These are phyloP conservation scores for Musa balbisiana DNA, from an alignment of 202 grass and related monocot species.

Conservation along the genomic window DNA sequence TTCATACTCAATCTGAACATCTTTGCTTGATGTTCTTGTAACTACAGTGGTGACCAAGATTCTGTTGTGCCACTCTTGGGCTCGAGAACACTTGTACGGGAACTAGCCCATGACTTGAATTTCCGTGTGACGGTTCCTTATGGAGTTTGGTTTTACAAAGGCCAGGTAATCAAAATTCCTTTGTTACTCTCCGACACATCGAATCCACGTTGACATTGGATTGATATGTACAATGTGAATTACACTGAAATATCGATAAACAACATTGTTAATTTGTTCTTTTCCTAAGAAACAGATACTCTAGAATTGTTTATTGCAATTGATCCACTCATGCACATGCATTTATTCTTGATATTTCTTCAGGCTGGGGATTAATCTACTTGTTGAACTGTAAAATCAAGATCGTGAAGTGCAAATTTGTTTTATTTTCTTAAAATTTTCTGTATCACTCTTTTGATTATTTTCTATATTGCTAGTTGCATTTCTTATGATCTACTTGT, in stretches of 20 bases:
- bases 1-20: background rate
- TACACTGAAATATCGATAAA: background rate
- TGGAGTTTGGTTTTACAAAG: constrained; percentile 70
- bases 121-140: constrained; percentile 68
- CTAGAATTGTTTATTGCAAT: too few relatives aligned
- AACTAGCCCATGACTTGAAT: constrained; percentile 72
- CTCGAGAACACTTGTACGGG: constrained; percentile 79
- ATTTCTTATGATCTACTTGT: too few relatives aligned
- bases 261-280: background rate
- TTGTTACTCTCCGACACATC: background rate
- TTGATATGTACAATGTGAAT: background rate
- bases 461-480: too few relatives aligned
- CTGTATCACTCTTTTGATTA: too few relatives aligned
- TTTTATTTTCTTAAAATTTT: too few relatives aligned
- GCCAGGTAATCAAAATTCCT: constrained; percentile 45
- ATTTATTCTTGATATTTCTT: too few relatives aligned
- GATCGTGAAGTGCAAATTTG: background rate
- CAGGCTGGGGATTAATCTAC: too few relatives aligned
- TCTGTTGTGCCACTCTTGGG: constrained; percentile 89
- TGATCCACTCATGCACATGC: too few relatives aligned
- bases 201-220: background rate
- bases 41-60: constrained; percentile 82
- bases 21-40: background rate
- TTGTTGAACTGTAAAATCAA: background rate
- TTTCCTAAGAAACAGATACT: too few relatives aligned